Evolutionary conservation across 2,329 filamentous ascomycete species (phyloP), one percentile per base, ranked within the genome.

Genomic region (Scytalidium lignicola): DNA sequence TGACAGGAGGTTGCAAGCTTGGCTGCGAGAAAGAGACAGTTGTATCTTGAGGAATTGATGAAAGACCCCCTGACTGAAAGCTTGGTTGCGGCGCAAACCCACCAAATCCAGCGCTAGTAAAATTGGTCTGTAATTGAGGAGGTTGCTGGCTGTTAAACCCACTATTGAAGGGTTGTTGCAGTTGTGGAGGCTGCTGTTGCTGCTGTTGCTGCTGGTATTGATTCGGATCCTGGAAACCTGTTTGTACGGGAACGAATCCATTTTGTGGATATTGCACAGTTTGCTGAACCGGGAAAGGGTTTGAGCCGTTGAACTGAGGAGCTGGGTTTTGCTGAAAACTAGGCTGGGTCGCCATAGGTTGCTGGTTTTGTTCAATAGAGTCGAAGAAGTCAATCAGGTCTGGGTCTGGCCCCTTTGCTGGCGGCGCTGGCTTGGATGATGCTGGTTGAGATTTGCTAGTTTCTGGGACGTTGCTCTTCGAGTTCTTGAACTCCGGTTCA

Each of bases 311-410:
- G 48, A 63, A 64, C 44, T 67, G 61, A 29, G 54, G 54, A 46
- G 56, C 49, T 51, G 52, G 28, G 42, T 53, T 46, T 52, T 71
- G 71, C 39, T 64, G 63, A 44, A 57, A 54, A 19, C 57, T 56
- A 17, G 73, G 61, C 55, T 77, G 74, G 1, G 68, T 63, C 32
- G 69, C 75, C 75, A 88, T 80, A 1, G 85, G 75, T 46, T 88
- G 88, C 65, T 93, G 90, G 55, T 91, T 90, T 63, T 90, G 83
- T 62, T 96, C 91, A 61, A 95, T 96, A 5, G 90, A 91, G 62
- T 86, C 92, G 66, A 96, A 96, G 69, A 95, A 96, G 72, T 92
- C 93, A 63, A 95, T 97, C 53, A 95, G 75, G 72, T 95, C 88
- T 22, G 85, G 82, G 58, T 80, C 83, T 22, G 84, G 82, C 2